Evolutionary conservation across 2,329 filamentous ascomycete species (phyloP), one percentile per base, ranked within the genome.

Genomic region (Aspergillus japonicus): DNA sequence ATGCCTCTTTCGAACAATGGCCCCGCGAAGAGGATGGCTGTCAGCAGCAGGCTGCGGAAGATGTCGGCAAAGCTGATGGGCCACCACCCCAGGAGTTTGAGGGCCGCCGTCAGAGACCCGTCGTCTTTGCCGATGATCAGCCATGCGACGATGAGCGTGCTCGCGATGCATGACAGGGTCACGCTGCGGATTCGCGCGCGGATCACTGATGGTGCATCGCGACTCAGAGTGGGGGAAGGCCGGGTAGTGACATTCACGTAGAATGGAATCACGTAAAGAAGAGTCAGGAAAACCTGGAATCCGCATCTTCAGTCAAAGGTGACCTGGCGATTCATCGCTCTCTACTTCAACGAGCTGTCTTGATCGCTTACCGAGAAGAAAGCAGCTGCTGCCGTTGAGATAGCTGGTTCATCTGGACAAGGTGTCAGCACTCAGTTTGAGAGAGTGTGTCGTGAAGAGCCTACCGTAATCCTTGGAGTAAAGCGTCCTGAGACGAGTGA

Each of bases 151-250:
- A 84, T 75, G 54, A 86, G 62, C 39, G 87, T 87, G 77, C 89
- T 90, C 58, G 87, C 69, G 55, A 87, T 71, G 72, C 91, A 95
- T 49, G 91, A 92, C 59, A 90, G 73, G 23, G 87, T 88, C 67
- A 96, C 94, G 56, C 89, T 89, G 58, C 89, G 85, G 68, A 96
- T 89, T 67, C 95, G 88, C 59, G 91, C 90, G 67, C 88, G 89
- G 78, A 99, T 98, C 54, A 96, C 92, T 11, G 89, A 89, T 10
- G 93, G 92, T 29, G 91, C 89, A 84, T 98, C 93, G 71, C 95
- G 88, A 62, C 90, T 91, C 29, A 96, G 84, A 57, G 83, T 86
- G 26, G 86, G 84, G 7, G 91, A 95, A 6, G 93, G 92, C 55
- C 93, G 87, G 5, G 94, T 96, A 21, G 86, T 83, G 4, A 86